Conservation (phyloP, 352 stramenopile genomes). For the Phytophthora pinifolia region DNA sequence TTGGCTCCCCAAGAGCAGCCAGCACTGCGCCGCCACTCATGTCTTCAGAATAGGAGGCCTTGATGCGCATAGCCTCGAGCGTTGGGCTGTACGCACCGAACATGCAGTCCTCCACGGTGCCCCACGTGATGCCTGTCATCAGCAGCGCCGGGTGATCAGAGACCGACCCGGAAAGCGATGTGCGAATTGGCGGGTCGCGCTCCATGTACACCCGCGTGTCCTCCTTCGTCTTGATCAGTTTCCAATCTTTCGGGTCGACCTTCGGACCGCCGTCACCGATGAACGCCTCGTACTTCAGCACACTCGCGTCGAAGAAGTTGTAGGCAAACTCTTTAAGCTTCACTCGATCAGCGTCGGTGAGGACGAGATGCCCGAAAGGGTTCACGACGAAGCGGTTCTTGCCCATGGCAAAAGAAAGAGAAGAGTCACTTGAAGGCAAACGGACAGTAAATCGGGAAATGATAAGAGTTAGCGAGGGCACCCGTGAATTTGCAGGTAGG, state of each 20-base stretch:
- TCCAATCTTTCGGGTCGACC: conserved; percentile 36
- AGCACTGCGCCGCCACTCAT: conserved; percentile 42
- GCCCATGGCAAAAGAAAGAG: conserved; percentile 12
- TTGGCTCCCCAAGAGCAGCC: conserved; percentile 37
- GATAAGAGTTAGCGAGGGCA: no score
- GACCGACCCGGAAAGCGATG: conserved; percentile 6
- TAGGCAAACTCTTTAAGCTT: conserved; percentile 25
- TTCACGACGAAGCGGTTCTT: conserved; percentile 30
- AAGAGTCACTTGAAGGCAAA: neutral
- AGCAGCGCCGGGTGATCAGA: conserved; percentile 24
- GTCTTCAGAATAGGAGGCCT: conserved; percentile 41
- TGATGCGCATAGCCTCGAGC: conserved; percentile 35
- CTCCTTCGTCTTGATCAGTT: conserved; percentile 32
- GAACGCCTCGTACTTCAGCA: conserved; percentile 40
- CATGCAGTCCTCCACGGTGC: conserved; percentile 39
- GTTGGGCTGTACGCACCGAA: conserved; percentile 30
- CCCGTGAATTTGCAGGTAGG: no score
- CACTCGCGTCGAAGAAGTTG: conserved; percentile 26
- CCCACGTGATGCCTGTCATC: conserved; percentile 28
- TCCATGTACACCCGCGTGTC: conserved; percentile 33
- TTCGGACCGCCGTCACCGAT: conserved; percentile 22
- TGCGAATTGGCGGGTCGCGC: conserved; percentile 12
- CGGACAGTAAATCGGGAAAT: conserved; percentile 1
- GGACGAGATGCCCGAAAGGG: conserved; percentile 18
- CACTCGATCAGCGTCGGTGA: conserved; percentile 14